These are phyloP conservation scores for Oryza rufipogon DNA, from an alignment of 176 grass and related monocot species.

Conservation along the genomic window DNA sequence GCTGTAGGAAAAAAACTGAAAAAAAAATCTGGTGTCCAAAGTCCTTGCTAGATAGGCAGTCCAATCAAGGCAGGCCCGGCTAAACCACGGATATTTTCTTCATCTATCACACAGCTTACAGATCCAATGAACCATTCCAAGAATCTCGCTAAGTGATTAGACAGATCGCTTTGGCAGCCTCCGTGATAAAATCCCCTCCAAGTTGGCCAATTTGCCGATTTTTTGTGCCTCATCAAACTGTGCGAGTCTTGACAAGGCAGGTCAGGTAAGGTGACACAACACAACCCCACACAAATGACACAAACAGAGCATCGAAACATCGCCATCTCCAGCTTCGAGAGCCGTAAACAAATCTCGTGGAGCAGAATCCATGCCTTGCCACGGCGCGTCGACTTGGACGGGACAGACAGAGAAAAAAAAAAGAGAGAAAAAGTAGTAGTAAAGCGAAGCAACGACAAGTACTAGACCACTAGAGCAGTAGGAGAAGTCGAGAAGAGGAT, in stretches of 20 bases:
- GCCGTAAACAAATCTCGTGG: not conserved
- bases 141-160: not conserved
- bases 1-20: not conserved
- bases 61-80: not conserved
- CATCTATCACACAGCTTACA: not conserved
- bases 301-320: not conserved
- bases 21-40: not conserved
- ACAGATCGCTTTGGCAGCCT: not conserved
- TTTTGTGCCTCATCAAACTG: not conserved
- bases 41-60: not conserved
- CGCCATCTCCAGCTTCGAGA: not conserved
- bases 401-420: not conserved
- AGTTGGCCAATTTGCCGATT: not conserved
- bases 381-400: constrained; percentile 1
- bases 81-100: not conserved
- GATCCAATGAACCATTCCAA: not conserved
- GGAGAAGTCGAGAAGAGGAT: not conserved
- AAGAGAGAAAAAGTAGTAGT: not conserved
- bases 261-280: not conserved
- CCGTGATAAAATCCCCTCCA: not conserved
- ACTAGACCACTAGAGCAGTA: not conserved
- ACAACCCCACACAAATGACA: not conserved
- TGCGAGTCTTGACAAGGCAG: not conserved
- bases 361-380: not conserved
- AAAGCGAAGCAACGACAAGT: not conserved